Evolutionary conservation across 306 rosid genomes (phyloP), one percentile per base, ranked within the genome.

Genomic region (Macrotyloma uniflorum): DNA sequence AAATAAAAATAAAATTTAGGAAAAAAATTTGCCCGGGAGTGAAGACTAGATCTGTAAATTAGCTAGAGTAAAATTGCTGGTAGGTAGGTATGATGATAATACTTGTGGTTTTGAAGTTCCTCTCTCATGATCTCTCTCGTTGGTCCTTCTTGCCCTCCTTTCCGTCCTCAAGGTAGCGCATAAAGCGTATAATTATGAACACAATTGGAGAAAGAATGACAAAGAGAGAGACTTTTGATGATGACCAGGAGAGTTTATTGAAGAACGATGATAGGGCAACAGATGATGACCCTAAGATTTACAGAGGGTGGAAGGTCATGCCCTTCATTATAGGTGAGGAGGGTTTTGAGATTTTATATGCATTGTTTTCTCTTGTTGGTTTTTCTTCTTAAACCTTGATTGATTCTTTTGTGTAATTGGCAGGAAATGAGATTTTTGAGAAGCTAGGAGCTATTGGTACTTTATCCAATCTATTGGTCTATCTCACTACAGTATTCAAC

Each of bases 371-470:
- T 22, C 47, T n/a, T 71, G 18, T n/a, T 24, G n/a, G 42, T 40
- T 78, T 64, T 43, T 73, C 26, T 54, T 16, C 40, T 59, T 43
- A 14, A 16, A 18, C 62, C 18, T 36, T 40, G 75, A 23, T 30
- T 57, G 68, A 30, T 66, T 58, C 43, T 14, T 65, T 28, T 81
- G 72, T 20, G 38, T 36, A 36, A 61, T 18, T 83, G 70, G 5
- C 88, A 93, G 98, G 98, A 67, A 93, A 93, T 85, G 96, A 93
- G 83, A 90, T 92, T n/a, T 90, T 90, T 86, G 98, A 93, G 90
- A 90, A 86, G 86, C 88, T 93, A 22, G 98, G 96, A 61, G 87
- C 94, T 8, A 85, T 89, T 53, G 98, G 94, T 3, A 86, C 94
- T 47, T 76, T 88, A 33, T 53, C 96, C 62, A 82, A 82, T 65